A percentile compares a stretch with the other conserved stretches of the same genome.
Evolutionary conservation across 2,329 filamentous ascomycete genomes (phyloP).

Genomic region (Fusarium fujikuroi): DNA sequence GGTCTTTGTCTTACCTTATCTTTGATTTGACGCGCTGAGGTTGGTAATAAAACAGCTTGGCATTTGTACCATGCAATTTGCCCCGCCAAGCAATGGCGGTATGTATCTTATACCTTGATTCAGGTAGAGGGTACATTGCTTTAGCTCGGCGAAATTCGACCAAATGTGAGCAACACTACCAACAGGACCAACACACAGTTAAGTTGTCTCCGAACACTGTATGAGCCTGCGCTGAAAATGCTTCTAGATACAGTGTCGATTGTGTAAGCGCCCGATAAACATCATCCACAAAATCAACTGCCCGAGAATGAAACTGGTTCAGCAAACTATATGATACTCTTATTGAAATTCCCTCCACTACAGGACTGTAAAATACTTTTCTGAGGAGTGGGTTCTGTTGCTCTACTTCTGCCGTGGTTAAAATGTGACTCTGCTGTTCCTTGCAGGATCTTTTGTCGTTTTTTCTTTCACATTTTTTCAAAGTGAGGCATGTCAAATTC

Average conservation of each 20-base stretch:
- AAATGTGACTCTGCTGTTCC: conserved; percentile 10
- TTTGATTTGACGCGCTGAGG: conserved; percentile 14
- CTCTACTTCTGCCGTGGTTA: conserved; percentile 2
- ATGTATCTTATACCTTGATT: conserved; percentile 13
- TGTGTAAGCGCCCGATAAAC: neutral
- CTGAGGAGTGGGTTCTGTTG: neutral
- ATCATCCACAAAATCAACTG: neutral
- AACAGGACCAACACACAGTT: conserved; percentile 28
- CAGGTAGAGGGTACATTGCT: conserved; percentile 15
- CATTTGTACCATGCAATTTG: conserved; percentile 9
- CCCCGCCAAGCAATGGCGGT: neutral
- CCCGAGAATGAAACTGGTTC: conserved; percentile 3
- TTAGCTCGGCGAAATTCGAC: neutral
- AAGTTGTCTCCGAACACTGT: neutral
- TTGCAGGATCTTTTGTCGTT: neutral
- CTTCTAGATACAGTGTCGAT: neutral
- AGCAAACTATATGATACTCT: conserved; percentile 2
- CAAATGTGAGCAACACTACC: conserved; percentile 9
- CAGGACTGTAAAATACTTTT: neutral
- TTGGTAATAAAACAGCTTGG: conserved; percentile 28
- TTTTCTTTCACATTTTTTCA: neutral
- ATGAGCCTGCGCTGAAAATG: accelerated
- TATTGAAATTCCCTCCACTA: conserved; percentile 22
- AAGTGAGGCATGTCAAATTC: neutral
- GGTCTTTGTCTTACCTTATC: conserved; percentile 13